Base-by-base conservation (phyloP, 257 asterid species). In the Rehmannia glutinosa region DNA sequence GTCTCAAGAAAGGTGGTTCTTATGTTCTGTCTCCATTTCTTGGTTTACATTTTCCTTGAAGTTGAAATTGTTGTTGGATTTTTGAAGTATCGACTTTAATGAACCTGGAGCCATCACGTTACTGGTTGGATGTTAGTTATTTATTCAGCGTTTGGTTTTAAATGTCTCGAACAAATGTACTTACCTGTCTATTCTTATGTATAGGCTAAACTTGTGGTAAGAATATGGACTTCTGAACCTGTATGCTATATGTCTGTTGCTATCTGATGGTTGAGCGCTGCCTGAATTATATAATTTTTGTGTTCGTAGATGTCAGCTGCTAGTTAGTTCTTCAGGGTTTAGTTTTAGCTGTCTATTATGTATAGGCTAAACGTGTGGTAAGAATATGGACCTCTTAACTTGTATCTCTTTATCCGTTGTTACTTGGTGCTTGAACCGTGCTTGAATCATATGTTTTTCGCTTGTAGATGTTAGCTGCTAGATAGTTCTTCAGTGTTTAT, bases 1-100 rank as follows among this genome's bases (percentile, higher is more conserved):
- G 99, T 36, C 71, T 93, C 47, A 85, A 81, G 78, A 93, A 93
- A 90, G 97, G 99, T 93, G 10, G 80, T 56, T 28, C 5, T 6
- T 6, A 6, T 5, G 38, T 32, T 16, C 17, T 36, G 1, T 15
- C 32, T 12, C 28, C 25, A 53, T 10, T 47, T 8, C 13, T 64
- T 25, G n/a, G 10, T 61, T 47, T 25, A 15, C 35, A 8, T 13
- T 15, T n/a, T 45, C 2, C 30, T 6, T 6, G 51, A 19, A 13
- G 70, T 32, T 9, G 19, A 11, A 45, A 41, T 0, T 21, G 6
- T 28, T 28, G 25, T 12, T 55, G 41, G 21, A 1, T 55, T 7
- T 55, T n/a, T 25, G 39, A 5, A 38, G 9, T 69, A 16, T 61
- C 10, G 30, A 1, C 60, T 6, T 10, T 43, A 47, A 43, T 56